Evolutionary conservation across 768 basidiomycete genomes (phyloP).

Genomic region (Naganishia onofrii): DNA sequence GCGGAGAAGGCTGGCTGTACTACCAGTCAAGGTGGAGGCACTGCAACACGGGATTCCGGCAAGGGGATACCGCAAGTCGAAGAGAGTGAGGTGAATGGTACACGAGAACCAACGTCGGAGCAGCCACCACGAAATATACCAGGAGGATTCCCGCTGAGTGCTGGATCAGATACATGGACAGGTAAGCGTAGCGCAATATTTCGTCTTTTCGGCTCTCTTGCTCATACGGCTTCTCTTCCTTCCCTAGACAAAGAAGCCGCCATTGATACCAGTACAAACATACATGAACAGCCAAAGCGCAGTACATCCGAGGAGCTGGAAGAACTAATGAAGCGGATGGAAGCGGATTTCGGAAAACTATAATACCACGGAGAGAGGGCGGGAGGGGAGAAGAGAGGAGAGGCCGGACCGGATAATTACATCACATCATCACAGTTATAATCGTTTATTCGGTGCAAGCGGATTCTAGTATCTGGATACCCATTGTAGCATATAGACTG

Average conservation of each 20-base stretch:
- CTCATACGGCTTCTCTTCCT: not conserved
- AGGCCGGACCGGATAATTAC: not conserved
- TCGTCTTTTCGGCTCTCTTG: not conserved
- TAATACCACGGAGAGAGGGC: not conserved
- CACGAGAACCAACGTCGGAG: not conserved
- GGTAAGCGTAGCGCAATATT: not conserved
- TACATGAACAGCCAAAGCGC: slow-evolving; percentile 7
- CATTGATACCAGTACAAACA: not conserved
- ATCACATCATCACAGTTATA: no score
- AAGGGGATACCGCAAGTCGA: not conserved
- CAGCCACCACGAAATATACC: not conserved
- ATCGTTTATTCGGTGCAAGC: no score
- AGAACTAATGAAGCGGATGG: slow-evolving; percentile 34
- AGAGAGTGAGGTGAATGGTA: not conserved
- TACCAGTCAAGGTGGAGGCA: slow-evolving; percentile 3
- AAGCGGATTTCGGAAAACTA: slow-evolving; percentile 31
- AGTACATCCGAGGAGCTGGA: slow-evolving; percentile 25
- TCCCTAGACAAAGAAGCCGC: slow-evolving; percentile 1
- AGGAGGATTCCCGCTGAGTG: not conserved
- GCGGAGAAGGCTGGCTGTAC: slow-evolving; percentile 22
- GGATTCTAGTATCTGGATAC: no score
- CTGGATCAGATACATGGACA: slow-evolving; percentile 1
- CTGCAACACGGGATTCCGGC: not conserved
- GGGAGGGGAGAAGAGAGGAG: not conserved
- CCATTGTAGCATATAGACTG: not conserved